Evolutionary conservation across 2,329 filamentous ascomycete species (phyloP).

Genomic region (Metarhizium album): DNA sequence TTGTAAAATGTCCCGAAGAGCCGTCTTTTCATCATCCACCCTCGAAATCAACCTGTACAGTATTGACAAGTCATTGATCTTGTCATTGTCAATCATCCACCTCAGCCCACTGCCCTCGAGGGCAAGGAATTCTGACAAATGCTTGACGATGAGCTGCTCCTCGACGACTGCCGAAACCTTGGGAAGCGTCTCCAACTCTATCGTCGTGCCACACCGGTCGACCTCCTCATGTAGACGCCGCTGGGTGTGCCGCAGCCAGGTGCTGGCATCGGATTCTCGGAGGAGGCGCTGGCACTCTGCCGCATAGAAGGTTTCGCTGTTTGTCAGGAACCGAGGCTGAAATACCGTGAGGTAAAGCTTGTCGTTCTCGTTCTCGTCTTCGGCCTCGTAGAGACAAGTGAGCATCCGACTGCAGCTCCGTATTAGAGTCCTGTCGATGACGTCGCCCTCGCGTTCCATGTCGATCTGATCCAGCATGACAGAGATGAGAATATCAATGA

Average conservation of each 20-base stretch:
- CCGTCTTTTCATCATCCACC: conserved; percentile 63
- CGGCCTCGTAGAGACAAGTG: conserved; percentile 73
- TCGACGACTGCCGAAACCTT: conserved; percentile 74
- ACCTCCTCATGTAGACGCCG: conserved; percentile 69
- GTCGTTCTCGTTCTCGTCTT: conserved; percentile 64
- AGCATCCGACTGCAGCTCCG: conserved; percentile 83
- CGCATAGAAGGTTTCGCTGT: conserved; percentile 64
- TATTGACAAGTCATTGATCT: conserved; percentile 64
- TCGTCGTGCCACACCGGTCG: conserved; percentile 71
- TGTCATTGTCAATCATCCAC: conserved; percentile 87
- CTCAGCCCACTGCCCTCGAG: conserved; percentile 77
- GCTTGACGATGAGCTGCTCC: conserved; percentile 63
- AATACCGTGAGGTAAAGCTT: conserved; percentile 80
- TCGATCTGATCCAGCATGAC: conserved; percentile 84
- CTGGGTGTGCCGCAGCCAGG: conserved; percentile 69
- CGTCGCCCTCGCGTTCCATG: conserved; percentile 83
- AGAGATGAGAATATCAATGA: conserved; percentile 66
- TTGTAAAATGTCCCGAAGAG: conserved; percentile 61
- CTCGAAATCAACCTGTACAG: conserved; percentile 70
- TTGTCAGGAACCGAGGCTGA: conserved; percentile 63
- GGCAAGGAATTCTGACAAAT: conserved; percentile 71
- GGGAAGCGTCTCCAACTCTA: conserved; percentile 59
- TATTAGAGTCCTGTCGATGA: conserved; percentile 74
- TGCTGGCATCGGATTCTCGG: conserved; percentile 65
- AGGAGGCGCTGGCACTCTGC: conserved; percentile 65